Conservation (phyloP, 139 green algal genomes). For the Chlorella vulgaris region DNA sequence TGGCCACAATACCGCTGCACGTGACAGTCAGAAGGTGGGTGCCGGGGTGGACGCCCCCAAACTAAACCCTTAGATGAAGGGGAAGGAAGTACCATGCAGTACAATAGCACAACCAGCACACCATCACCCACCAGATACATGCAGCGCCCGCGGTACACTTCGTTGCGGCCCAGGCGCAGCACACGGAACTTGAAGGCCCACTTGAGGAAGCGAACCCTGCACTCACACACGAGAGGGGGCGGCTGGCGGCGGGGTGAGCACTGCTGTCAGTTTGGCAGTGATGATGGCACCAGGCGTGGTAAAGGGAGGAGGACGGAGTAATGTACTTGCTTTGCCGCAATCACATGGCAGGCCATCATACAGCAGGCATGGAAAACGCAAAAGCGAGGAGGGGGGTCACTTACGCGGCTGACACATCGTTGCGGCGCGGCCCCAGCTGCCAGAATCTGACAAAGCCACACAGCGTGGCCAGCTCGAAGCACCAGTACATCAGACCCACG, state of each 20-base stretch:
- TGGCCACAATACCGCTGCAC: too few species aligned
- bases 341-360: too few species aligned
- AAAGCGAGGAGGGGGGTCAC: not conserved
- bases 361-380: not conserved
- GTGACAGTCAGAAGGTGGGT: too few species aligned
- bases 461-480: constrained; percentile 10
- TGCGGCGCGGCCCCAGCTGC: not conserved
- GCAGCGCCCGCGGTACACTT: constrained; percentile 51
- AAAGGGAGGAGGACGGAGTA: too few species aligned
- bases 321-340: not conserved
- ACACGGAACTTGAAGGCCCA: constrained; percentile 37
- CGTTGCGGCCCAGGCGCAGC: constrained; percentile 28
- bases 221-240: not conserved
- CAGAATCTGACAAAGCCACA: constrained; percentile 22
- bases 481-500: constrained; percentile 17
- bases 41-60: too few species aligned
- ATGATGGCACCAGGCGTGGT: too few species aligned
- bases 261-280: too few species aligned
- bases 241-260: not conserved
- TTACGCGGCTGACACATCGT: constrained; percentile 14
- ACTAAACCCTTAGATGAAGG: too few species aligned
- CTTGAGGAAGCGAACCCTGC: constrained; percentile 27
- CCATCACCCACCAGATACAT: constrained; percentile 67
- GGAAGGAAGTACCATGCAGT: too few species aligned
- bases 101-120: not conserved